Evolutionary conservation across 768 basidiomycete species (phyloP), one percentile per base, ranked within the genome.

Genomic region (Imleria badia): DNA sequence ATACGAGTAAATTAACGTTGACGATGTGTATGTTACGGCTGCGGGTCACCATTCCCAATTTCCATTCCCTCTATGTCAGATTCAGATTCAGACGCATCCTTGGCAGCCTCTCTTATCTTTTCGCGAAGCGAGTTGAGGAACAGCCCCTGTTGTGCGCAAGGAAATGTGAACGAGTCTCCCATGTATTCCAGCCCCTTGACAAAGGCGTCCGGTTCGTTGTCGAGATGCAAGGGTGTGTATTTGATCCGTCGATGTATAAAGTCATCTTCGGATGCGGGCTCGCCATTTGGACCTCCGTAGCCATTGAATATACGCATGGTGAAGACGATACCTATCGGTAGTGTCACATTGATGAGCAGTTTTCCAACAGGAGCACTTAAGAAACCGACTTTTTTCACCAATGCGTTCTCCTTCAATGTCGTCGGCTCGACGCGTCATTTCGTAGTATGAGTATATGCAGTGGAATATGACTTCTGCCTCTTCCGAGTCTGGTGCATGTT

Each of bases 111-210:
- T 44, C 73, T 70, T 49, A 88, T 70, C 40, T 73, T 76, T 35
- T 82, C 79, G 47, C 79, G 76, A 35, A 91, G 71, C 15, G 85
- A 85, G 63, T 78, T 76, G 23, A 88, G 68, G 72, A 91, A 91
- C 13, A 87, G 70, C 3, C 81, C 77, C 55, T 88, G 76, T 69
- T 93, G 91, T 12, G 78, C 73, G 34, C 79, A 77, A 51, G 78
- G 75, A 65, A 93, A 93, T 11, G 86, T 83, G 67, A 94, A 93
- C 1, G 81, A 69, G 2, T 75, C 74, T 34, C 71, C 75, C 54
- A 94, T 74, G 67, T 86, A 91, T 19, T 78, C 80, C 20, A 94
- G 69, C 26, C 74, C 75, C 34, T 80, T 70, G n/a, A 81, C 76
- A 64, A 86, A 84, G 10, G 83, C 79, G 6, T 65, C 59, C 0